Evolutionary conservation across 2,329 filamentous ascomycete species (phyloP).

Genomic region (Diaporthe citri): DNA sequence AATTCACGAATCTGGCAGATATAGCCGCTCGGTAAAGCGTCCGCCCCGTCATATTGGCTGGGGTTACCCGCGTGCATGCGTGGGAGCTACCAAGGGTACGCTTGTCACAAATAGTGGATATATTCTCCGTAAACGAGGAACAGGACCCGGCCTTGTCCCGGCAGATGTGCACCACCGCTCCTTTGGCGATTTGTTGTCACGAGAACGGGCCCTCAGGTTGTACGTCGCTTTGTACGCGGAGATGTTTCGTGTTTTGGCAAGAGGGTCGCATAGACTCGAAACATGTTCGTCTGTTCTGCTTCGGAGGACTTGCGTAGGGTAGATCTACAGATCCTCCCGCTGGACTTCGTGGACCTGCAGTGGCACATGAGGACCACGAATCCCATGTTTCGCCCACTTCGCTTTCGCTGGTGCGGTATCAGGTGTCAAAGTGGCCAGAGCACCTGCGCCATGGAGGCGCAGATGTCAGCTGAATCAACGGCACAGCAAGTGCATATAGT

Average conservation of each 20-base stretch:
- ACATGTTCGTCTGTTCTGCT: conserved; percentile 6
- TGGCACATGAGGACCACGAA: neutral
- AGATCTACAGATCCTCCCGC: conserved; percentile 9
- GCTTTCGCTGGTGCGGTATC: neutral
- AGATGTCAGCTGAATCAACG: neutral
- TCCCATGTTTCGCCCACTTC: conserved; percentile 7
- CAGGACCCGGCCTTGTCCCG: neutral
- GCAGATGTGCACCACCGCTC: neutral
- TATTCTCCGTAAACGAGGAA: neutral
- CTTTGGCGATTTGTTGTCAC: neutral
- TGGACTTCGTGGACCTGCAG: neutral
- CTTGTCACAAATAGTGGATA: conserved; percentile 22
- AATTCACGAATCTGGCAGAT: neutral
- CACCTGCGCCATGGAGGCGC: conserved; percentile 17
- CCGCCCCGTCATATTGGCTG: conserved; percentile 21
- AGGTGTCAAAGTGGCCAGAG: neutral
- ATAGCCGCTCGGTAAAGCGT: conserved; percentile 3
- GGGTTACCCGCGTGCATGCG: conserved; percentile 1
- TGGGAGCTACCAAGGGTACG: neutral
- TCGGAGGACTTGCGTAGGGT: neutral
- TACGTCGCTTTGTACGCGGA: conserved; percentile 14
- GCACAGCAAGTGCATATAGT: conserved; percentile 10
- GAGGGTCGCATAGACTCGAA: conserved; percentile 18
- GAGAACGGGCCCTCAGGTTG: conserved; percentile 8
- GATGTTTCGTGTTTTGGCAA: conserved; percentile 7